Evolutionary conservation across 1,284 basidiomycete genomes (phyloP).

Genomic region (Ceratobasidium sp.): DNA sequence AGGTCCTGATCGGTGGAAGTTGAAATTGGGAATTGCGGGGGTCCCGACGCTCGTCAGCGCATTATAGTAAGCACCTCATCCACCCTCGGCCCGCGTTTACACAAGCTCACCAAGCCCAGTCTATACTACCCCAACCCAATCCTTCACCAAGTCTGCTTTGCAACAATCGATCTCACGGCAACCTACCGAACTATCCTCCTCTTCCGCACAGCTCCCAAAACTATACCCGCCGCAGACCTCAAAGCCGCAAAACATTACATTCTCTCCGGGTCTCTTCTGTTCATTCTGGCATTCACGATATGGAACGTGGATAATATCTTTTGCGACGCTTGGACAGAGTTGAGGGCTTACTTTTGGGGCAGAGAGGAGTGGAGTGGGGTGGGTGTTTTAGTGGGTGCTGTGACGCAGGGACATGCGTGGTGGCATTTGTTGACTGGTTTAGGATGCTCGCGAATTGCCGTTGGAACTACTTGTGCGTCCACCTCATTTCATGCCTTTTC

Average conservation of each 20-base stretch:
- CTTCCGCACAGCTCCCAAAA: conserved; percentile 49
- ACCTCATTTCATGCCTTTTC: background rate
- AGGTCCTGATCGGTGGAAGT: conserved; percentile 40
- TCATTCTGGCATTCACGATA: conserved; percentile 60
- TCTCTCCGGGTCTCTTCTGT: conserved; percentile 55
- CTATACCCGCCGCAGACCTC: conserved; percentile 47
- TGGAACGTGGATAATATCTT: conserved; percentile 68
- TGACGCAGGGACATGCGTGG: conserved; percentile 58
- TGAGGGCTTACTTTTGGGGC: conserved; percentile 50
- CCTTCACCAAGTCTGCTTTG: conserved; percentile 66
- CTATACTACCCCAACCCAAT: conserved; percentile 63
- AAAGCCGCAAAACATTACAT: conserved; percentile 52
- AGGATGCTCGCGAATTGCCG: conserved; percentile 61
- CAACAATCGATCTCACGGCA: conserved; percentile 57
- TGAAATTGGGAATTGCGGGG: conserved; percentile 55
- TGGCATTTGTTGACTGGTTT: conserved; percentile 66
- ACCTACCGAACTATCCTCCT: conserved; percentile 55
- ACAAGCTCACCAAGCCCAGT: conserved; percentile 51
- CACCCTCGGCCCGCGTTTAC: background rate
- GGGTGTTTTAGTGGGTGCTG: conserved; percentile 42
- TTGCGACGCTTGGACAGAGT: conserved; percentile 55
- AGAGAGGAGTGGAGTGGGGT: conserved; percentile 25
- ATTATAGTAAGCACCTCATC: conserved; percentile 60
- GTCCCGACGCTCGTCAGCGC: conserved; percentile 58
- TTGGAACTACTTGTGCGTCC: conserved; percentile 57